Base-by-base conservation (phyloP, 768 basidiomycete species). In the Suillus cothurnatus region DNA sequence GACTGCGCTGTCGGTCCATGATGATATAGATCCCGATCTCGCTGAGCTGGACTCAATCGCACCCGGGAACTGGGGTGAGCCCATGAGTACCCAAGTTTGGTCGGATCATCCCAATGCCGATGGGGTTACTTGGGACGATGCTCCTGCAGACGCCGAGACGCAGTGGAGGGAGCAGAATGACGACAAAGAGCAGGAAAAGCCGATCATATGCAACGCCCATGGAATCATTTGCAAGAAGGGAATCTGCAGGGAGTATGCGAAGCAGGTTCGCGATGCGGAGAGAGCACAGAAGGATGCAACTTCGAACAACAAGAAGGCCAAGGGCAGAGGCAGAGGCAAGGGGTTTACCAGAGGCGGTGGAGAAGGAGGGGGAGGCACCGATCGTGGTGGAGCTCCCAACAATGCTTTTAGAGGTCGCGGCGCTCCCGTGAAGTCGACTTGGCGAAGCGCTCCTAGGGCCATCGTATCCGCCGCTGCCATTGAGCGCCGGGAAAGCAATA, bases 211-310 rank as follows among this genome's bases (percentile, higher is more conserved):
- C 66, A 67, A 63, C 1, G 76, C 72, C 34, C 80, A 81, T 55
- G 76, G 77, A 12, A 50, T 66, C 32, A 71, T 79, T 17, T 80
- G 79, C 69, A 77, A 69, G 64, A 77, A 76, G 66, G 77, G 79
- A 61, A 80, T 80, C 53, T 80, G 79, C 41, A 62, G 58, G 59
- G 74, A 74, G 64, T 77, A 78, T 55, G 76, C 74, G 2, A 69
- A n/a, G 38, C 72, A 75, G 65, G 12, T 71, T 23, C 72, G 76
- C 28, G 49, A 65, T 1, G 3, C 53, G 6, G 71, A 69, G 55
- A 65, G 69, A 31, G 70, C 66, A 12, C 62, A 66, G 64, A 70
- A 68, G 64, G 71, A 28, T 61, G 66, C 67, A 2, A 6, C 3
- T 39, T 31, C 21, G 28, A 21, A 21, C 9, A 17, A 55, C 36